Percentiles rank a stretch among this genome's conserved stretches.
These are phyloP conservation scores for Talaromyces sp. DNA, from an alignment of 2,329 filamentous ascomycete genomes.

Conservation along the genomic window DNA sequence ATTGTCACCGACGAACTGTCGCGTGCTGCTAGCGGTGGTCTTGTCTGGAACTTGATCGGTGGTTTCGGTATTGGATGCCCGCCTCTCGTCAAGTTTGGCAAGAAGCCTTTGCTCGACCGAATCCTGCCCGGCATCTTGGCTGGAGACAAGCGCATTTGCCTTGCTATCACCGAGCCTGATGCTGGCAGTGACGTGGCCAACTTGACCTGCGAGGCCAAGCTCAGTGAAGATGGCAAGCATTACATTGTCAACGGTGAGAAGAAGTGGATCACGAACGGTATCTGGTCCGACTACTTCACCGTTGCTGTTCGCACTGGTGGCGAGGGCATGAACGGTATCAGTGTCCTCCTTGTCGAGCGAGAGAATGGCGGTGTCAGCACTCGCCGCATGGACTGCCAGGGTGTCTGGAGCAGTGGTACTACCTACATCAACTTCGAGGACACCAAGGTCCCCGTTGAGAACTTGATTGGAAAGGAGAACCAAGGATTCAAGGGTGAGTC, in stretches of 20 bases:
- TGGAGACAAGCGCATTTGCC: constrained; percentile 94
- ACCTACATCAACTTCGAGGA: constrained; percentile 99
- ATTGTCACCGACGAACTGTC: constrained; percentile 91
- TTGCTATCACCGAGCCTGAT: constrained; percentile 95
- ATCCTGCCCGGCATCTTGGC: constrained; percentile 82
- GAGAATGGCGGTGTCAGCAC: constrained; percentile 79
- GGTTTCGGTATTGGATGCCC: constrained; percentile 95
- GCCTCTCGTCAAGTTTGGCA: constrained; percentile 85
- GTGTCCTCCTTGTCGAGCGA: constrained; percentile 86
- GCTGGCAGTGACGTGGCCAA: constrained; percentile 94
- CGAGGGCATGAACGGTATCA: constrained; percentile 86
- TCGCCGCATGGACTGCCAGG: constrained; percentile 95
- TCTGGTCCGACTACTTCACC: constrained; percentile 97
- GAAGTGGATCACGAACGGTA: constrained; percentile 99
- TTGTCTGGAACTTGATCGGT: constrained; percentile 95
- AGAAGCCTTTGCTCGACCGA: constrained; percentile 75
- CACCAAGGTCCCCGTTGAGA: constrained; percentile 99
- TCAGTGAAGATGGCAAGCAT: constrained; percentile 92
- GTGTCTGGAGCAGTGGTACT: constrained; percentile 90
- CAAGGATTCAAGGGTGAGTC: constrained; percentile 77
- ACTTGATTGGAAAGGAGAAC: constrained; percentile 95
- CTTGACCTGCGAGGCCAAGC: constrained; percentile 89
- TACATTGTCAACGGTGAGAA: constrained; percentile 99
- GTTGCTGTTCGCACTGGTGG: constrained; percentile 88
- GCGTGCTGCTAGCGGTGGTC: constrained; percentile 78